Evolutionary conservation across 2,329 filamentous ascomycete genomes (phyloP).

Genomic region (Clonostachys solani): DNA sequence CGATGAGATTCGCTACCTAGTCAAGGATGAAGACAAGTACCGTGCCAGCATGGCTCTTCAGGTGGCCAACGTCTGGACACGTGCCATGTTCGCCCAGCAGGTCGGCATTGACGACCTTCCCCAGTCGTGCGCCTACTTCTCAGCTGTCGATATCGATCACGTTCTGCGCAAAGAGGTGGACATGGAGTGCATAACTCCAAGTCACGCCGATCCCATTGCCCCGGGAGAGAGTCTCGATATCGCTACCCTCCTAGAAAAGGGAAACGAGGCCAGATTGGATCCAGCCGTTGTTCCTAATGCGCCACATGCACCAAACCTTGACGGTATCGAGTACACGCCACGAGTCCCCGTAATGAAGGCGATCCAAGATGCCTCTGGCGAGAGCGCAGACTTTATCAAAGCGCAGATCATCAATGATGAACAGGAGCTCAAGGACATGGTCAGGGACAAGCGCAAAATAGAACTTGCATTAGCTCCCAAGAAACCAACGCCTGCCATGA

Average conservation of each 20-base stretch:
- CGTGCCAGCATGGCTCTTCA: conserved; percentile 89
- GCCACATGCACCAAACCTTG: conserved; percentile 47
- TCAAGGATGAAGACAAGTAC: conserved; percentile 81
- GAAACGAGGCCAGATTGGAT: conserved; percentile 64
- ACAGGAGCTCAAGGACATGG: conserved; percentile 67
- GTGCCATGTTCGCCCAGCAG: conserved; percentile 96
- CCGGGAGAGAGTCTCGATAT: conserved; percentile 89
- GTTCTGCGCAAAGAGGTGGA: conserved; percentile 97
- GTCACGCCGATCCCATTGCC: conserved; percentile 71
- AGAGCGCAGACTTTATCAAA: conserved; percentile 56
- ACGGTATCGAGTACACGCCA: conserved; percentile 62
- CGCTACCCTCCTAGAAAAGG: conserved; percentile 68
- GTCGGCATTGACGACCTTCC: conserved; percentile 94
- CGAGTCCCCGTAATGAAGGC: conserved; percentile 77
- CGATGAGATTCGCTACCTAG: conserved; percentile 94
- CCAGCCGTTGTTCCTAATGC: conserved; percentile 53
- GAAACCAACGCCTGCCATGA: conserved; percentile 12
- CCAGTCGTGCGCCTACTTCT: conserved; percentile 93
- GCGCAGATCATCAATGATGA: conserved; percentile 80
- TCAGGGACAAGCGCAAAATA: conserved; percentile 53
- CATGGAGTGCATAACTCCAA: conserved; percentile 94
- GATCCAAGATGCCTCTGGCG: conserved; percentile 49
- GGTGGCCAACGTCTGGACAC: conserved; percentile 91
- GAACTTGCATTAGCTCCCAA: conserved; percentile 8
- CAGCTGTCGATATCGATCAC: conserved; percentile 89